These are phyloP conservation scores for Trifolium repens DNA, from an alignment of 306 rosid species.

Conservation along the genomic window DNA sequence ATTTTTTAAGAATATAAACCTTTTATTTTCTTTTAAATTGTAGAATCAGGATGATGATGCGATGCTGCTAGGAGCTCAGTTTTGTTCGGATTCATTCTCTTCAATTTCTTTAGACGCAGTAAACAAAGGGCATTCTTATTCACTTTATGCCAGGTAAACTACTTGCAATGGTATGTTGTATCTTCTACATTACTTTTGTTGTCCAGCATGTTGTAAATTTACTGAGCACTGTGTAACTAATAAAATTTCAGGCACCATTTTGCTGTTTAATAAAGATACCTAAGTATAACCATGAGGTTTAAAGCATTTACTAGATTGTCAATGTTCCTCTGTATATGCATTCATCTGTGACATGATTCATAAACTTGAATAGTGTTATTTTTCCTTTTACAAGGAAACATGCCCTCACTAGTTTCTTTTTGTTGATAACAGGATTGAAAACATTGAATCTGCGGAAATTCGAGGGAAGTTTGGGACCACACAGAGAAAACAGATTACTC, in stretches of 20 bases:
- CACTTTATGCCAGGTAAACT: conserved; percentile 76
- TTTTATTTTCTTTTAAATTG: conserved; percentile 31
- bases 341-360: conserved; percentile 18
- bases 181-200: conserved; percentile 17
- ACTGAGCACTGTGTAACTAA: neutral
- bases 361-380: conserved; percentile 9
- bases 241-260: conserved; percentile 8
- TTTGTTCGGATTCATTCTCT: conserved; percentile 84
- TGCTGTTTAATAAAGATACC: conserved; percentile 21
- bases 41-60: conserved; percentile 90
- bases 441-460: conserved; percentile 68
- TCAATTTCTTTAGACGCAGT: conserved; percentile 69
- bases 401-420: conserved; percentile 27
- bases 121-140: conserved; percentile 61
- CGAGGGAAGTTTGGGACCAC: conserved; percentile 55
- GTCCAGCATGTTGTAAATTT: conserved; percentile 11
- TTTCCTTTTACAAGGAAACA: conserved; percentile 16
- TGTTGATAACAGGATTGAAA: conserved; percentile 66
- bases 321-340: conserved; percentile 5
- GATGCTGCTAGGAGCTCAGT: conserved; percentile 86
- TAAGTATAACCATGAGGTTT: conserved; percentile 21
- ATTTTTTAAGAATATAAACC: conserved; percentile 23
- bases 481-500: conserved; percentile 69
- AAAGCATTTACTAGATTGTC: conserved; percentile 18
- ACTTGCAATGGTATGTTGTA: conserved; percentile 11